phyloP scores from a whole-genome alignment of 768 basidiomycete genomes.

The Kwoniella bestiolae region DNA sequence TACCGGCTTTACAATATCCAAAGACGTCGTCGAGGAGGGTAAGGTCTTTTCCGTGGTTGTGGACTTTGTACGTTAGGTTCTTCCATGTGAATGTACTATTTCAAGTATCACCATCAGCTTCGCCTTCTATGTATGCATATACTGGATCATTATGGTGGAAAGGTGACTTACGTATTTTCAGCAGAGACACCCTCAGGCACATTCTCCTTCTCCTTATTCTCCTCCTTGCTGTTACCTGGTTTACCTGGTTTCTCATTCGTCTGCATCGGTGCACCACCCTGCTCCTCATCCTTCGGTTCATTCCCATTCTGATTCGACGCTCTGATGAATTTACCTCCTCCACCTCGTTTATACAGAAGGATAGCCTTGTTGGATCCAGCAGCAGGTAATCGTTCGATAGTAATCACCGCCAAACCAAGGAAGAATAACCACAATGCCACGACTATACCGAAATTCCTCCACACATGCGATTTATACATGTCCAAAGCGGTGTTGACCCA shows the following conservation, averaged over 20 bases:
- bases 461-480: conserved; percentile 49
- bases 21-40: conserved; percentile 71
- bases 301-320: conserved; percentile 52
- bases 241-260: conserved; percentile 29
- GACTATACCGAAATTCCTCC: conserved; percentile 57
- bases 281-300: conserved; percentile 41
- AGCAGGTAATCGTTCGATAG: conserved; percentile 50
- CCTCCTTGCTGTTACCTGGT: conserved; percentile 7
- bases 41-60: conserved; percentile 36
- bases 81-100: conserved; percentile 57
- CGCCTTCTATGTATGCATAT: neutral
- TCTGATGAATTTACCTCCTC: conserved; percentile 47
- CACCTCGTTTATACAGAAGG: conserved; percentile 41
- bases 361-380: conserved; percentile 50
- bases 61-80: conserved; percentile 51
- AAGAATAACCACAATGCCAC: conserved; percentile 40
- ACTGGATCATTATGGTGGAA: too few species aligned
- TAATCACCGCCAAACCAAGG: conserved; percentile 47
- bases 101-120: conserved; percentile 19
- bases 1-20: conserved; percentile 81
- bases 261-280: conserved; percentile 31
- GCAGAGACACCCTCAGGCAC: conserved; percentile 23
- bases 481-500: conserved; percentile 44
- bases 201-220: conserved; percentile 7
- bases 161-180: conserved; percentile 32